Evolutionary conservation across 1,139 yeast species (phyloP).

Genomic region (Saccharomyces uvarum): DNA sequence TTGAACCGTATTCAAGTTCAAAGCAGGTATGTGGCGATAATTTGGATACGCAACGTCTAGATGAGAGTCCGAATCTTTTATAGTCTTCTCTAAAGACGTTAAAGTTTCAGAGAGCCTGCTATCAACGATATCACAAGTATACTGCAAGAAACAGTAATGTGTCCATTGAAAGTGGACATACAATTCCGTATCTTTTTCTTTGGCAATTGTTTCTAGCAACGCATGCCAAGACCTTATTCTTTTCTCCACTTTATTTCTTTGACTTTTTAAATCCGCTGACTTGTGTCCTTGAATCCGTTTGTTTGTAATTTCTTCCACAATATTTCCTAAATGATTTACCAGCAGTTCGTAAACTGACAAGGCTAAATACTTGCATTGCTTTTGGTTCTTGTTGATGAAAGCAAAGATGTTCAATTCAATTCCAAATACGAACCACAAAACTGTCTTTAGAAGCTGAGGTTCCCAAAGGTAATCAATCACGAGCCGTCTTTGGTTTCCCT

Average conservation of each 20-base stretch:
- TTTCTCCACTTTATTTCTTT: conserved; percentile 24
- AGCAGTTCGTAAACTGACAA: conserved; percentile 49
- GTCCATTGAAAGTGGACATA: conserved; percentile 38
- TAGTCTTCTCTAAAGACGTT: conserved; percentile 21
- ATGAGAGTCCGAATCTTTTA: conserved; percentile 14
- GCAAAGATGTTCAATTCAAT: conserved; percentile 27
- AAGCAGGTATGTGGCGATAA: conserved; percentile 51
- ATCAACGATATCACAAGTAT: conserved; percentile 29
- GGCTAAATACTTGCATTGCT: conserved; percentile 15
- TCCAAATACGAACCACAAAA: conserved; percentile 32
- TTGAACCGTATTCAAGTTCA: conserved; percentile 45
- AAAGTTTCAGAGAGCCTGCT: conserved; percentile 24
- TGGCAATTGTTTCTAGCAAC: conserved; percentile 19
- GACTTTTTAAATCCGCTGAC: conserved; percentile 25
- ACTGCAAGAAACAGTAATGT: conserved; percentile 34
- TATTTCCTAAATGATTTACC: conserved; percentile 37
- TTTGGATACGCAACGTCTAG: conserved; percentile 35
- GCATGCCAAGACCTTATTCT: conserved; percentile 39
- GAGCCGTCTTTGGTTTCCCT: conserved; percentile 22
- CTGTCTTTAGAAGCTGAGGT: conserved; percentile 22
- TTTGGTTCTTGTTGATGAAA: conserved; percentile 10
- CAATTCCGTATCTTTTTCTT: conserved; percentile 10
- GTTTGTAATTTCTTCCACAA: conserved; percentile 21
- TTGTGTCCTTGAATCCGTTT: conserved; percentile 25
- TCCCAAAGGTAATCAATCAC: conserved; percentile 32